phyloP scores from a whole-genome alignment of 345 rosid species.

The Triadica sebifera region DNA sequence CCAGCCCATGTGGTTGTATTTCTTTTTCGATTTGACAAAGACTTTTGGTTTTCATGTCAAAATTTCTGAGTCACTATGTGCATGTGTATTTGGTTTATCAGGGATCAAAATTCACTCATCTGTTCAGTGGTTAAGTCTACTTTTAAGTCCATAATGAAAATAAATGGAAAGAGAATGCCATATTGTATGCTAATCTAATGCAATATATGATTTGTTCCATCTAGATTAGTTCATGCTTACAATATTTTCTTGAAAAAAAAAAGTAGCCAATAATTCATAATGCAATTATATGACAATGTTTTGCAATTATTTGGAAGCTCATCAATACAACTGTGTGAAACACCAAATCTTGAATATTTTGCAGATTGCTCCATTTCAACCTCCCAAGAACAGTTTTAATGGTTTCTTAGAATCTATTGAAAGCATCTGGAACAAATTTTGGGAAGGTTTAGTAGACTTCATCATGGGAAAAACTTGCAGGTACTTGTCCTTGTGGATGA shows the following conservation, averaged over 20 bases:
- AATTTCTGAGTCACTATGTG: background rate
- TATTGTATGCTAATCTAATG: background rate
- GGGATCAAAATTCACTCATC: background rate
- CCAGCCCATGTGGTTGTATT: background rate
- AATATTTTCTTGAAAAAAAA: background rate
- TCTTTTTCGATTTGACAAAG: background rate
- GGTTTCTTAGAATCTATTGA: slow-evolving; percentile 71
- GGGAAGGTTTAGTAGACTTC: slow-evolving; percentile 69
- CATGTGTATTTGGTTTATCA: background rate
- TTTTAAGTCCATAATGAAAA: background rate
- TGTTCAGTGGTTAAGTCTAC: background rate
- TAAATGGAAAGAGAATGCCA: background rate
- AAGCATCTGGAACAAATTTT: slow-evolving; percentile 48
- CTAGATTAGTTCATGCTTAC: background rate
- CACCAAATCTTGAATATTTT: slow-evolving; percentile 14
- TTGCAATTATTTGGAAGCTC: background rate
- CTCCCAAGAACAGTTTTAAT: slow-evolving; percentile 49
- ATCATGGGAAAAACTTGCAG: slow-evolving; percentile 84
- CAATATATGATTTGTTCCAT: background rate
- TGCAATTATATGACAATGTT: background rate
- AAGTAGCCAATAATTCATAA: background rate
- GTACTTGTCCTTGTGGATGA: slow-evolving; percentile 24
- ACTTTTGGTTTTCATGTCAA: too few relatives aligned
- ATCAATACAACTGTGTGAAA: background rate
- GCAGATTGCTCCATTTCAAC: slow-evolving; percentile 68